Conservation (phyloP, 75 land plant genomes). For the Cunninghamia lanceolata region DNA sequence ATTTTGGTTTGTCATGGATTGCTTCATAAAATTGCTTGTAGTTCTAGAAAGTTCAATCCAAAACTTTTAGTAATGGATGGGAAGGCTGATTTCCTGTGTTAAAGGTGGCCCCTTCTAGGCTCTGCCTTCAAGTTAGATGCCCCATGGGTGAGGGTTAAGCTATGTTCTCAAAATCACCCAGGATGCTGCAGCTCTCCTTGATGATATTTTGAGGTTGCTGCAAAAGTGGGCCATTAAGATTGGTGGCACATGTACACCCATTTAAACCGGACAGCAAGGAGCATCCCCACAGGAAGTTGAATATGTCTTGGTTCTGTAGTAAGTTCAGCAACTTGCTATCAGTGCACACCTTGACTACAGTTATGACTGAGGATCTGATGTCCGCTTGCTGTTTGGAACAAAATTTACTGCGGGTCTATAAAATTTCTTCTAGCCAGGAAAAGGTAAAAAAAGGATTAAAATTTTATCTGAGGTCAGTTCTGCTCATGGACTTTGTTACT, state of each 20-base stretch:
- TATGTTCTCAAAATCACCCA: background rate
- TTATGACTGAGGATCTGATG: background rate
- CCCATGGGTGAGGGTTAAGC: background rate
- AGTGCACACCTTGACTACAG: too few relatives aligned
- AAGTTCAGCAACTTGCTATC: too few relatives aligned
- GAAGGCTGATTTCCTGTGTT: background rate
- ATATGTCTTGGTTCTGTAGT: too few relatives aligned
- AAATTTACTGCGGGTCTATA: too few relatives aligned
- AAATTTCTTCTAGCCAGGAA: background rate
- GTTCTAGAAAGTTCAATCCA: background rate
- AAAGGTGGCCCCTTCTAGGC: background rate
- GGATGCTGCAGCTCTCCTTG: background rate
- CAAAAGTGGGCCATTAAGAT: background rate
- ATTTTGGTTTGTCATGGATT: background rate
- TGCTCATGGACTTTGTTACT: background rate
- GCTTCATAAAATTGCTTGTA: background rate
- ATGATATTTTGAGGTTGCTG: background rate
- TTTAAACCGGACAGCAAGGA: too few relatives aligned
- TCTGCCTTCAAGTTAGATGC: background rate
- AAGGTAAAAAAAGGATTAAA: background rate
- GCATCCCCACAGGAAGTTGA: too few relatives aligned
- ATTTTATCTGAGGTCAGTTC: background rate
- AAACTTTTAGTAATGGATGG: background rate
- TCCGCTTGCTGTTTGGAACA: background rate
- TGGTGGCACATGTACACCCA: background rate